Evolutionary conservation across 129 eudicot genomes (phyloP).

Genomic region (Escallonia herrerae): DNA sequence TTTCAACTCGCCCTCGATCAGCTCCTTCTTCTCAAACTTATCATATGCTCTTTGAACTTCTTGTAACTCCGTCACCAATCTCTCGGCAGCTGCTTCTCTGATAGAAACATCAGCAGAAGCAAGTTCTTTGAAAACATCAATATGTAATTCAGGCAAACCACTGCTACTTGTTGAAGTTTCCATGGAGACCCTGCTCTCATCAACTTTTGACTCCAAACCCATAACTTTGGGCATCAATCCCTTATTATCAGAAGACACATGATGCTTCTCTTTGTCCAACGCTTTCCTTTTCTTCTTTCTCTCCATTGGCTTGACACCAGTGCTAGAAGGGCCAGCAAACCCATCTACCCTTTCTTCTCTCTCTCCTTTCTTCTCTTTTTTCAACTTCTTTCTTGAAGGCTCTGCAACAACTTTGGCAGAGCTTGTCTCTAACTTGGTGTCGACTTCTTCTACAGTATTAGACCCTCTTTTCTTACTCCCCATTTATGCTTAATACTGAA

Average conservation of each 20-base stretch:
- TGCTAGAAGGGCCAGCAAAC: conserved; percentile 12
- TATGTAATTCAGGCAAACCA: conserved; percentile 77
- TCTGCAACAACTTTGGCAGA: conserved; percentile 17
- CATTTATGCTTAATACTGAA: too few relatives aligned
- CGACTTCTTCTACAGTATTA: conserved; percentile 28
- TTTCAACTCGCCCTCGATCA: conserved; percentile 40
- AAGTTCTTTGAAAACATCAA: conserved; percentile 72
- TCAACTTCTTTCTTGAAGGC: conserved; percentile 31
- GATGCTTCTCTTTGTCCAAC: conserved; percentile 59
- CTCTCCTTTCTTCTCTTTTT: conserved; percentile 41
- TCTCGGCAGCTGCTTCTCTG: conserved; percentile 70
- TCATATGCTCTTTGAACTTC: conserved; percentile 72
- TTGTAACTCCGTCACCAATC: conserved; percentile 53
- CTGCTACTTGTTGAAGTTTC: conserved; percentile 8
- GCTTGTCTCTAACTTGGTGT: conserved; percentile 5
- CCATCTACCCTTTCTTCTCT: conserved; percentile 18
- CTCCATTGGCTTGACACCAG: conserved; percentile 63
- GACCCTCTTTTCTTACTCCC: conserved; percentile 39
- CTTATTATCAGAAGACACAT: conserved; percentile 6
- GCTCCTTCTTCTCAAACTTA: conserved; percentile 41
- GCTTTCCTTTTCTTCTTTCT: conserved; percentile 66
- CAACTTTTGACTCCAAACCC: conserved; percentile 10
- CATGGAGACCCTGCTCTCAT: conserved; percentile 18
- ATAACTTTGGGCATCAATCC: conserved; percentile 14
- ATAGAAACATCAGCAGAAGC: conserved; percentile 45